Evolutionary conservation across 2,329 filamentous ascomycete genomes (phyloP), one percentile per base, ranked within the genome.

Genomic region (Huntiella decipiens): DNA sequence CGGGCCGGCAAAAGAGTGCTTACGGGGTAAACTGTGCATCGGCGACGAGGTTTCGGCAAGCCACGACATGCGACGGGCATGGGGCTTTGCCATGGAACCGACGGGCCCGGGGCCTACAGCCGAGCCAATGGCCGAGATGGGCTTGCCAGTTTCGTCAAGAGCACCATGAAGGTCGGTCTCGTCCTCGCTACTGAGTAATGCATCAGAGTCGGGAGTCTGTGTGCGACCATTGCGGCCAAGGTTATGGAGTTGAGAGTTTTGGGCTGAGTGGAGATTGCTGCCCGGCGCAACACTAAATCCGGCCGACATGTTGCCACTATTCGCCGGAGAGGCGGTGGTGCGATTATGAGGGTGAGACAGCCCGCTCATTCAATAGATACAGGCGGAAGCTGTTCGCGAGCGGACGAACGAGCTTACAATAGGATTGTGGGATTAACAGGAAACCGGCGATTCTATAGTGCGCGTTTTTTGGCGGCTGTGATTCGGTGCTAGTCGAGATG

Each of bases 161-260:
- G 34, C 19, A 35, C 22, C n/a, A 19, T 19, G 38, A 16, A 39
- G 17, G 50, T 94, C 82, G 48, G 67, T 71, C 61, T 98, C 91
- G 60, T 96, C 91, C 60, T 96, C 91, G 10, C 87, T 95, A 53
- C 88, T 96, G 44, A 82, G 86, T 50, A 96, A 66, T 44, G 84
- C 88, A 59, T 96, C 88, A 3, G 87, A 95, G 58, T 96, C 91
- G 16, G 88, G 88, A 1, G 88, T 95, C 5, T 85, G 86, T 45
- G 82, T 81, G 54, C 87, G 76, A 47, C 39, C 47, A 43, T 80
- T 68, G 59, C 86, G 91, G 43, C 88, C 83, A 32, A 84, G 68
- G 41, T 83, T 64, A 35, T 79, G 65, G 35, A 75, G 74, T 49
- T 80, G 75, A 54, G 68, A 79, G 54, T 63, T 74, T 16, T 73